A percentile compares a stretch with the other conserved stretches of the same genome.
Evolutionary conservation across 2,329 filamentous ascomycete genomes (phyloP).

Genomic region (Colletotrichum zoysiae): DNA sequence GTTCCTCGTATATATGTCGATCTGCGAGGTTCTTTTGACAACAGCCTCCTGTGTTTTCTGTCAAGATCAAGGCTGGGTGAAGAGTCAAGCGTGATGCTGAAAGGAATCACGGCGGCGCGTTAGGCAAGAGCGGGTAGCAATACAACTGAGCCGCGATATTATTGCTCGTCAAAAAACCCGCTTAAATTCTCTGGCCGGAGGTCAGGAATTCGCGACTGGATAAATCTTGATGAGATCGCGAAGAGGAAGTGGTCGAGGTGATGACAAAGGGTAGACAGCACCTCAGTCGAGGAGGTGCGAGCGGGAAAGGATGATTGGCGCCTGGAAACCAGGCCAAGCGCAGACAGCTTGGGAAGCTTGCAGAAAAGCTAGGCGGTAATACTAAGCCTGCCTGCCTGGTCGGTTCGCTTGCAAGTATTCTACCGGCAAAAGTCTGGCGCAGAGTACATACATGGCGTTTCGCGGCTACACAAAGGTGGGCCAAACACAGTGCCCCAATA

Average conservation of each 20-base stretch:
- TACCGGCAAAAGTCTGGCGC: background rate
- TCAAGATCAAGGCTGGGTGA: background rate
- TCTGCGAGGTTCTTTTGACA: background rate
- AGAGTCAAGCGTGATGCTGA: conserved; percentile 3
- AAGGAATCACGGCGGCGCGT: conserved; percentile 13
- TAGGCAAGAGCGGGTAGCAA: background rate
- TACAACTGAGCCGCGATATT: background rate
- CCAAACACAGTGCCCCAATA: conserved; percentile 15
- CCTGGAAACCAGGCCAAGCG: conserved; percentile 15
- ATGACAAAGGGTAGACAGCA: conserved; percentile 25
- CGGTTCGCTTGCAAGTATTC: conserved; percentile 5
- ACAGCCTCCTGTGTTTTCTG: background rate
- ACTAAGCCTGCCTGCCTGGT: background rate
- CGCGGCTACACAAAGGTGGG: conserved; percentile 3
- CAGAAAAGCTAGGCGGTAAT: conserved; percentile 36
- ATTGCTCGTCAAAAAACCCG: conserved; percentile 1
- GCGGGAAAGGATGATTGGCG: conserved; percentile 26
- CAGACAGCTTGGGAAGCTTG: conserved; percentile 36
- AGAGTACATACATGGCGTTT: conserved; percentile 23
- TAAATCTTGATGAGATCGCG: conserved; percentile 3
- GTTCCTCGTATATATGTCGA: background rate
- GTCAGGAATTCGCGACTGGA: background rate
- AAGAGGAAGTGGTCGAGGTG: conserved; percentile 6
- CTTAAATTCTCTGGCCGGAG: background rate
- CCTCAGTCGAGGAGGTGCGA: conserved; percentile 7